Evolutionary conservation across 2,329 filamentous ascomycete genomes (phyloP).

Genomic region (Periconia sp.): DNA sequence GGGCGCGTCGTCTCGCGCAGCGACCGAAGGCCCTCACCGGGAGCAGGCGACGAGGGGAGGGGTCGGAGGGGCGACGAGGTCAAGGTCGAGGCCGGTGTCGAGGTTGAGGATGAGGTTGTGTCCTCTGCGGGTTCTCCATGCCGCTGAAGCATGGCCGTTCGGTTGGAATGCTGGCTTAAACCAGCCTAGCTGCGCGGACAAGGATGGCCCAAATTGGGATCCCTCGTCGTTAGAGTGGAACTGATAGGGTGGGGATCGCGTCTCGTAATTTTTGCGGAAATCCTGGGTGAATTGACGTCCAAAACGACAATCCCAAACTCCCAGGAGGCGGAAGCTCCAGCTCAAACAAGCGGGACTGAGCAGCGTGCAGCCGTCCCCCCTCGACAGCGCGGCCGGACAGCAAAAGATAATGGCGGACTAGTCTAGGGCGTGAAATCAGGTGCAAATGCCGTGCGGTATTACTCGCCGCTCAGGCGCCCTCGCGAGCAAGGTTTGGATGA

Average conservation of each 20-base stretch:
- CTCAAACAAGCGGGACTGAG: no score
- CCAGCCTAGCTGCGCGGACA: conserved; percentile 32
- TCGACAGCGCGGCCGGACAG: no score
- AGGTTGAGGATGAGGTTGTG: conserved; percentile 10
- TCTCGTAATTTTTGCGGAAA: conserved; percentile 19
- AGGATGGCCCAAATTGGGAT: conserved; percentile 17
- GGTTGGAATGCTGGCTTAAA: conserved; percentile 36
- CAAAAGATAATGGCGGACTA: no score
- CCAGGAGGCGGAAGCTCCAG: no score
- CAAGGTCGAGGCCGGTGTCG: conserved; percentile 4
- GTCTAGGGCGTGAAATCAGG: no score
- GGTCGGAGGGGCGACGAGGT: conserved; percentile 9
- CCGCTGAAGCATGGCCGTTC: conserved; percentile 37
- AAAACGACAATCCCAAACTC: no score
- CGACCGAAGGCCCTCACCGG: conserved; percentile 36
- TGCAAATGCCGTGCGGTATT: no score
- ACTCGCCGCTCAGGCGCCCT: no score
- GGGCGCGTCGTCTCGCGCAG: conserved; percentile 39
- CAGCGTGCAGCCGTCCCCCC: no score
- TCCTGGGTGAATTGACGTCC: conserved; percentile 10
- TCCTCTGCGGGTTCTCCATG: conserved; percentile 16
- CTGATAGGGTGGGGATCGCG: conserved; percentile 17
- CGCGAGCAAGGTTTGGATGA: conserved; percentile 12
- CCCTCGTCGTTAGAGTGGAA: conserved; percentile 18
- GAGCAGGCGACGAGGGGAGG: conserved; percentile 25